These are phyloP conservation scores for Sporisorium sorghi DNA, from an alignment of 1,284 basidiomycete genomes.

Conservation along the genomic window DNA sequence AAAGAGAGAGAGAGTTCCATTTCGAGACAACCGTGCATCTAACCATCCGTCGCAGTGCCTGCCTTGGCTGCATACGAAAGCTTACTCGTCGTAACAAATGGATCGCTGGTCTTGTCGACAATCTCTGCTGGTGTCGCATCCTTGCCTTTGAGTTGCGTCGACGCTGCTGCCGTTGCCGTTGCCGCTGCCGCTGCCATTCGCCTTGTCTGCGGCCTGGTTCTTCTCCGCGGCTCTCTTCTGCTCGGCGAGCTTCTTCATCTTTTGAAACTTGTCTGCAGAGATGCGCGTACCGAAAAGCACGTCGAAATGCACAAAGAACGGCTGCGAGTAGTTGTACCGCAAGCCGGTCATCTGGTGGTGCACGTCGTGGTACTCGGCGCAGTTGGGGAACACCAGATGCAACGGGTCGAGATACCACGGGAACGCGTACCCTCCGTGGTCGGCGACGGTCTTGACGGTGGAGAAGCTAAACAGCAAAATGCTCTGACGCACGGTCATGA, in stretches of 20 bases:
- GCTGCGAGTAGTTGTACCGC: constrained; percentile 95
- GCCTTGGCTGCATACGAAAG: constrained; percentile 48
- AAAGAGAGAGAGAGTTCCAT: not conserved
- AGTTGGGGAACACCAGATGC: constrained; percentile 89
- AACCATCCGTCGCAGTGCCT: constrained; percentile 25
- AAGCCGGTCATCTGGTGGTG: constrained; percentile 93
- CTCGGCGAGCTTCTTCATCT: constrained; percentile 53
- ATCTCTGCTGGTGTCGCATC: constrained; percentile 40
- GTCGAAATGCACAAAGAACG: constrained; percentile 76
- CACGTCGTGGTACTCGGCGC: constrained; percentile 97
- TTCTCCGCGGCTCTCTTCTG: constrained; percentile 30
- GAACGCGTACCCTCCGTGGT: constrained; percentile 92
- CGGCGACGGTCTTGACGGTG: constrained; percentile 94
- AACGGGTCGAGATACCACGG: constrained; percentile 82
- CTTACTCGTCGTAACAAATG: constrained; percentile 42
- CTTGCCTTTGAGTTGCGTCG: constrained; percentile 9
- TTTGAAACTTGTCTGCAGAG: constrained; percentile 70
- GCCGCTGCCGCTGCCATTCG: no score
- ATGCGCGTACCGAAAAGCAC: constrained; percentile 82
- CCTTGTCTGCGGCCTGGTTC: no score
- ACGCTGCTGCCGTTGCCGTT: constrained; percentile 1
- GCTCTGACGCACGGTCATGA: constrained; percentile 82
- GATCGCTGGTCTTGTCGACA: constrained; percentile 30
- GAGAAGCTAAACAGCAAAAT: constrained; percentile 85
- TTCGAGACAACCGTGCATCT: not conserved